Evolutionary conservation across 2,329 filamentous ascomycete genomes (phyloP).

Genomic region (Dothistroma pini): DNA sequence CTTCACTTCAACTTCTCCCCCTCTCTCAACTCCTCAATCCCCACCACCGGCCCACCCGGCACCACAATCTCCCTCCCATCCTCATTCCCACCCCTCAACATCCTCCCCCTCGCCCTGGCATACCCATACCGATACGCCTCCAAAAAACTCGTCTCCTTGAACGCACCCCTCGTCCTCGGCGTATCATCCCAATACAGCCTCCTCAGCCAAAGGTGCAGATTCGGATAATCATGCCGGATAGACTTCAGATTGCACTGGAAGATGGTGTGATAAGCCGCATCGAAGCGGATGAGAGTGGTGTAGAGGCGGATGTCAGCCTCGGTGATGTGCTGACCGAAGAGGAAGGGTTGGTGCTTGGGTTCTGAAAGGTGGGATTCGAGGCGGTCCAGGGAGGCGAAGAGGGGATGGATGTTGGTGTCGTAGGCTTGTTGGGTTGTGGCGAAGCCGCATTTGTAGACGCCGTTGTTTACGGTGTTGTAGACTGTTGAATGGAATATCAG

Average conservation of each 20-base stretch:
- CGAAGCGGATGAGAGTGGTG: slow-evolving; percentile 69
- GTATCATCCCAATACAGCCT: slow-evolving; percentile 47
- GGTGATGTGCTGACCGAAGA: slow-evolving; percentile 59
- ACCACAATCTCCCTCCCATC: slow-evolving; percentile 11
- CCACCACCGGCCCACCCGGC: slow-evolving; percentile 13
- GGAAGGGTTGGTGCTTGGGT: slow-evolving; percentile 56
- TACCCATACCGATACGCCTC: slow-evolving; percentile 26
- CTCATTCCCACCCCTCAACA: slow-evolving; percentile 12
- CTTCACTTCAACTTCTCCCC: slow-evolving; percentile 12
- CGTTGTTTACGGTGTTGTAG: slow-evolving; percentile 52
- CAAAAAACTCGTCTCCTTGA: slow-evolving; percentile 45
- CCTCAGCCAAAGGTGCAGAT: slow-evolving; percentile 46
- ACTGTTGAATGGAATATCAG: slow-evolving; percentile 55
- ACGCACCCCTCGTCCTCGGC: slow-evolving; percentile 41
- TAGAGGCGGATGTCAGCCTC: slow-evolving; percentile 28
- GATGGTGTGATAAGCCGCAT: slow-evolving; percentile 78
- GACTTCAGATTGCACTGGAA: slow-evolving; percentile 69
- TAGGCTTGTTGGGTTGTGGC: slow-evolving; percentile 81
- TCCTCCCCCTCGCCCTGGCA: slow-evolving; percentile 13
- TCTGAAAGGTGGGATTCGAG: slow-evolving; percentile 66
- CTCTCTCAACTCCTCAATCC: slow-evolving; percentile 15
- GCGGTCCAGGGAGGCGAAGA: slow-evolving; percentile 75
- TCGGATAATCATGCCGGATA: slow-evolving; percentile 58
- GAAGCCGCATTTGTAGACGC: slow-evolving; percentile 58
- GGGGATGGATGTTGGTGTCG: slow-evolving; percentile 63